Evolutionary conservation across 768 basidiomycete species (phyloP), one percentile per base, ranked within the genome.

Genomic region (Mycena vulgaris): DNA sequence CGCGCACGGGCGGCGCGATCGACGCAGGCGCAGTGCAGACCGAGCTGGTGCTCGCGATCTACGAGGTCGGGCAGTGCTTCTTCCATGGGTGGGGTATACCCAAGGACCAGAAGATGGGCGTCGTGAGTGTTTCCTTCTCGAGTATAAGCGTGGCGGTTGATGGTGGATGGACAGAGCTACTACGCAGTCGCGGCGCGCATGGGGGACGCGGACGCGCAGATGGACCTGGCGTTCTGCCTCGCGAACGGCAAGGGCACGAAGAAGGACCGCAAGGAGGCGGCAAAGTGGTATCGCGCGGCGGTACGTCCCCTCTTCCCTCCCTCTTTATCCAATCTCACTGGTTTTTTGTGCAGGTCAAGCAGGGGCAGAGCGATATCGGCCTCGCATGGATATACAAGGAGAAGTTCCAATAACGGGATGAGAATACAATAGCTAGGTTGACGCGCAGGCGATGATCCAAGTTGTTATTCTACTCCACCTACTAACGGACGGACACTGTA

Each of bases 341-440:
- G 40, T 16, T 6, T 16, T 35, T 19, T 51, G 11, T 69, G 10
- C 63, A 82, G 81, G 83, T 88, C 48, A 79, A 81, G 39, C 95
- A 95, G 78, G 94, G 94, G 23, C 87, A 84, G 62, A 95, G 94
- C 76, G 92, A 94, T 75, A 85, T 95, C 70, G 95, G 95, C 27
- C 86, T 96, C 52, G 93, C 93, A 2, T 96, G 95, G 95, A 95
- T 96, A 70, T 94, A 94, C 84, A 97, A 97, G 80, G 90, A 93
- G 76, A 96, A 96, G 81, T 95, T 90, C 74, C 84, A 84, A 75
- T 87, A 74, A 68, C n/a, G n/a, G n/a, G n/a, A n/a, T n/a, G n/a
- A n/a, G n/a, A n/a, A n/a, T n/a, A n/a, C n/a, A n/a, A n/a, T n/a
- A n/a, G n/a, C n/a, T n/a, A n/a, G n/a, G n/a, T n/a, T n/a, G n/a